These are phyloP conservation scores for Penicillium freii DNA, from an alignment of 2,329 filamentous ascomycete genomes.

Conservation along the genomic window DNA sequence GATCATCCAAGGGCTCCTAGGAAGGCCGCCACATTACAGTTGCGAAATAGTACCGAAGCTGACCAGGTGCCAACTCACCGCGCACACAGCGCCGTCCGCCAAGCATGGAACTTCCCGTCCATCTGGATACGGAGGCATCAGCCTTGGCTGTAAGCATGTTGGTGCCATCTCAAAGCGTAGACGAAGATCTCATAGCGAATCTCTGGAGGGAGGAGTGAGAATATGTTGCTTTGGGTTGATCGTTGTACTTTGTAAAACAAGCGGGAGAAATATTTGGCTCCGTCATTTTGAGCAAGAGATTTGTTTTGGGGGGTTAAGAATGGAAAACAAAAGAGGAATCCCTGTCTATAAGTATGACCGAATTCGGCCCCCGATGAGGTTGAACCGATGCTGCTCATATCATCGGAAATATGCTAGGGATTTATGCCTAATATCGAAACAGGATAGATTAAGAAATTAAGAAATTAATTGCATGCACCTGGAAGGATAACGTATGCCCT, in stretches of 20 bases:
- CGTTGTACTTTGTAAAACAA: neutral
- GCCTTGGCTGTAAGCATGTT: conserved; percentile 33
- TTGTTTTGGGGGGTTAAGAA: neutral
- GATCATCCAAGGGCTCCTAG: neutral
- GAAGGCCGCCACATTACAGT: conserved; percentile 38
- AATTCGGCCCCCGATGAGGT: neutral
- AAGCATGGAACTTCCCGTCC: conserved; percentile 50
- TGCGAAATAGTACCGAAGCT: conserved; percentile 48
- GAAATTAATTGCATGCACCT: neutral
- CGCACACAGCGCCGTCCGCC: conserved; percentile 39
- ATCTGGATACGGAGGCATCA: conserved; percentile 35
- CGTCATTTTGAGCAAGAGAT: neutral
- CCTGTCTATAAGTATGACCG: neutral
- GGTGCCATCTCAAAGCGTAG: conserved; percentile 26
- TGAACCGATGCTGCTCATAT: neutral
- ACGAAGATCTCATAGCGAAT: neutral
- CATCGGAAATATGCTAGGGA: neutral
- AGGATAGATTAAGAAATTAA: too few relatives aligned
- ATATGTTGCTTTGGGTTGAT: neutral
- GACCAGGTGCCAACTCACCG: conserved; percentile 43
- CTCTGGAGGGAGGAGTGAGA: neutral
- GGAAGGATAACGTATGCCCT: neutral
- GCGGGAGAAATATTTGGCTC: neutral
- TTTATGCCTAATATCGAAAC: neutral
- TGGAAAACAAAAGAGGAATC: neutral